Percentiles rank a stretch among this genome's conserved stretches.
phyloP scores from a whole-genome alignment of 768 basidiomycete genomes.

The Mycena filopes region DNA sequence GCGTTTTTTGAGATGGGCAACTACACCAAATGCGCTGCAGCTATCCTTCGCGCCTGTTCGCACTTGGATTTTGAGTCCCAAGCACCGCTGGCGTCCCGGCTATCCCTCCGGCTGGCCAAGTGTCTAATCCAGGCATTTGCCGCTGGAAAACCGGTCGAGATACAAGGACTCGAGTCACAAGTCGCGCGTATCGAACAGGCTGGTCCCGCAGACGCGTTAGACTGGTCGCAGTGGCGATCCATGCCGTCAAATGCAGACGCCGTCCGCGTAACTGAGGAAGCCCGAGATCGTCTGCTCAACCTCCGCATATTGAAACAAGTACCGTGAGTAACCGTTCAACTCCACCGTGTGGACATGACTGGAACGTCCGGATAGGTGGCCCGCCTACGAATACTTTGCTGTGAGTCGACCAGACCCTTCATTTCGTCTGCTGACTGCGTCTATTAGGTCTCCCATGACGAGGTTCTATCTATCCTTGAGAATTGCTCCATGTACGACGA shows the following conservation, averaged over 20 bases:
- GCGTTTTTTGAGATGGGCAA: slow-evolving; percentile 2
- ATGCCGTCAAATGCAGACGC: too few relatives aligned
- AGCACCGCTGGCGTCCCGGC: background rate
- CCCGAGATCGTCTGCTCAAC: background rate
- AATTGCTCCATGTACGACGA: background rate
- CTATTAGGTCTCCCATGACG: slow-evolving; percentile 11
- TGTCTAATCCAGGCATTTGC: background rate
- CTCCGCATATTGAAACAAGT: background rate
- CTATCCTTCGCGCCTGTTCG: background rate
- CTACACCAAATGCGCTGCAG: background rate
- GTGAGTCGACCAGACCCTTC: background rate
- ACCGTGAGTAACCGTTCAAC: slow-evolving; percentile 4
- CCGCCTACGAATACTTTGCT: background rate
- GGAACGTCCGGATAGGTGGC: background rate
- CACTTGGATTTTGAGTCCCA: background rate
- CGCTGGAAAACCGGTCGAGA: background rate
- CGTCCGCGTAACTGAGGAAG: background rate
- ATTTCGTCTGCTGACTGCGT: too few relatives aligned
- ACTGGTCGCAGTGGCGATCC: background rate
- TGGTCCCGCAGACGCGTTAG: background rate
- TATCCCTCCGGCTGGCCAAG: background rate
- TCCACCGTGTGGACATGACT: too few relatives aligned
- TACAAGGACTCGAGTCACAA: background rate
- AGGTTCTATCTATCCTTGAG: background rate
- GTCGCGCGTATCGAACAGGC: background rate